phyloP scores from a whole-genome alignment of 257 asterid genomes.

The Solanum sitiens region DNA sequence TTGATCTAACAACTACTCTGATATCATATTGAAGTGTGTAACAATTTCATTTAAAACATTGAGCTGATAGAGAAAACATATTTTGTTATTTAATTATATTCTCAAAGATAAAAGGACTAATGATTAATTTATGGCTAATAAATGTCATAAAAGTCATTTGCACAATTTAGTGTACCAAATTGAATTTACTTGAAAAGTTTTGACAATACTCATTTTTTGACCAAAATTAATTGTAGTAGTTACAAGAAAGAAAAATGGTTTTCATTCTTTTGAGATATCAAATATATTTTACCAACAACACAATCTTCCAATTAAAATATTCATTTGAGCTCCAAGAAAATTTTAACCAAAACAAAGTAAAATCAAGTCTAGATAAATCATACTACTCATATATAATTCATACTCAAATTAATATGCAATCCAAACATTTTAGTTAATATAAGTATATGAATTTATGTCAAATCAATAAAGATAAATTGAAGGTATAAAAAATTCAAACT shows the following conservation, averaged over 20 bases:
- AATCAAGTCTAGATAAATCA: background rate
- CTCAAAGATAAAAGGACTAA: no score
- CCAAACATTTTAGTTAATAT: no score
- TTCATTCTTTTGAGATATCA: background rate
- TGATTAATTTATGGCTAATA: background rate
- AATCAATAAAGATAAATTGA: background rate
- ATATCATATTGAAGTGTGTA: no score
- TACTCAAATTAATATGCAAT: background rate
- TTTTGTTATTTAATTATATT: no score
- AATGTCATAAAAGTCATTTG: no score
- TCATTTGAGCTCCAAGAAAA: background rate
- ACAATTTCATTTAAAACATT: no score
- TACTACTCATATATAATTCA: background rate
- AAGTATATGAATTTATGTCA: no score
- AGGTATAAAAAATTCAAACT: background rate
- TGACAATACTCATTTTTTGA: background rate
- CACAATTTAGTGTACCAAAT: background rate
- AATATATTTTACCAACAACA: background rate
- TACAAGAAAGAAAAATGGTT: background rate
- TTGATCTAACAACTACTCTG: no score
- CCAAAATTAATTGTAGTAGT: background rate
- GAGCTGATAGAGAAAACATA: fast-evolving
- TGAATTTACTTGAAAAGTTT: no score
- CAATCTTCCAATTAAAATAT: background rate
- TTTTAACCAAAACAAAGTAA: background rate